Base-by-base conservation (phyloP, 2,329 filamentous ascomycete genomes). In the Xylariaceae sp. region DNA sequence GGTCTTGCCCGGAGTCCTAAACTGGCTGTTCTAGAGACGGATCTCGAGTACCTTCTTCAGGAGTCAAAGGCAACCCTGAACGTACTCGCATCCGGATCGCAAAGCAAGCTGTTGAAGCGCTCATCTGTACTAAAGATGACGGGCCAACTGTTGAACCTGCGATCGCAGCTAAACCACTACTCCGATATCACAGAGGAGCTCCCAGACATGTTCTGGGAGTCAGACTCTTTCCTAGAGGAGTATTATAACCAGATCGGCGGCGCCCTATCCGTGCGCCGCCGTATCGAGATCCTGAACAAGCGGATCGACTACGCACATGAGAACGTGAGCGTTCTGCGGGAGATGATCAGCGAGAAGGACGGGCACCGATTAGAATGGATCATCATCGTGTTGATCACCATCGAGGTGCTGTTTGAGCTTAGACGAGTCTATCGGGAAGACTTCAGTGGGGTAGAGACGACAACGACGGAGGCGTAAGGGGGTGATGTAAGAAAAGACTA, bases 261-360 rank as follows among this genome's bases (percentile, higher is more conserved):
- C 57, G 91, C 92, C 0, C 81, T 99, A 42, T 94, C 97, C 73
- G 92, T 97, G 23, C 89, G 90, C 39, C 90, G 94, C 30, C 84
- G 94, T 54, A 97, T 97, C 76, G 90, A 89, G 68, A 87, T 90
- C 15, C 76, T 97, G 66, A 99, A 99, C 73, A 90, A 96, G 76
- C 96, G 96, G 77, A 95, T 99, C 84, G 93, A 96, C 70, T 97
- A 99, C 73, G 94, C 93, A 0, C 90, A 94, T 70, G 93, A 97
- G 73, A 97, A 97, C 72, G 92, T 94, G 5, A 90, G 82, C 55
- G 92, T 97, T 13, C 76, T 97, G 62, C 82, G 94, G 59, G 91
- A 97, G 73, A 87, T 92, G 71, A 81, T 95, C 57, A 95, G 89
- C 71, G 92, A 97, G 78, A 91, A 90, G 72, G 92, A 97, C 71